Percentiles rank a stretch among this genome's conserved stretches.
Evolutionary conservation across 2,329 filamentous ascomycete genomes (phyloP).

Genomic region (Phoma sp.): DNA sequence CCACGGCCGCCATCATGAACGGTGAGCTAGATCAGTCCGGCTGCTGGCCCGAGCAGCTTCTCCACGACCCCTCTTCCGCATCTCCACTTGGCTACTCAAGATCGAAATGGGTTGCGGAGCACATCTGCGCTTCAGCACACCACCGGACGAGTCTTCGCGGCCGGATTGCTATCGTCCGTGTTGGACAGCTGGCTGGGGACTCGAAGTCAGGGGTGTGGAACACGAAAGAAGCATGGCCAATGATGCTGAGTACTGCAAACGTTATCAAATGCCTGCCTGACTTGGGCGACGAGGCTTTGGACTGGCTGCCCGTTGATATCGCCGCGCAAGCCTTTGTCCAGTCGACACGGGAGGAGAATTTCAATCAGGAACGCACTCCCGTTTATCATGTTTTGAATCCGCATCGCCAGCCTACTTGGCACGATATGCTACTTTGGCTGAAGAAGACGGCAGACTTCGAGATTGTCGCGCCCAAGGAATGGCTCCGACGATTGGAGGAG

Average conservation of each 20-base stretch:
- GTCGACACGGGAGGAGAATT: constrained; percentile 37
- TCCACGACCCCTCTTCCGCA: constrained; percentile 53
- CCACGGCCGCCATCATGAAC: constrained; percentile 56
- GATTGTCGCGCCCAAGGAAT: constrained; percentile 51
- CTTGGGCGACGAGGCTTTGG: constrained; percentile 35
- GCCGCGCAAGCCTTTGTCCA: constrained; percentile 58
- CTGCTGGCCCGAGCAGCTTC: constrained; percentile 52
- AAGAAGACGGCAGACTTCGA: constrained; percentile 49
- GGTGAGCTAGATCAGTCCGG: constrained; percentile 19
- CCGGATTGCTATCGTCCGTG: constrained; percentile 43
- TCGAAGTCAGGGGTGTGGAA: constrained; percentile 39
- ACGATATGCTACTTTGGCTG: constrained; percentile 57
- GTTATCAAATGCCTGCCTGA: constrained; percentile 42
- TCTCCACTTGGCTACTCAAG: constrained; percentile 62
- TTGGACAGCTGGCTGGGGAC: constrained; percentile 53
- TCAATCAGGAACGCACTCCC: constrained; percentile 15
- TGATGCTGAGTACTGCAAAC: constrained; percentile 44
- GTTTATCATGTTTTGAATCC: constrained; percentile 62
- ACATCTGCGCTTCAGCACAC: constrained; percentile 56
- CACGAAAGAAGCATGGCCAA: constrained; percentile 46
- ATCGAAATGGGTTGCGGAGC: constrained; percentile 65
- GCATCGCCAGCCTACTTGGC: constrained; percentile 54
- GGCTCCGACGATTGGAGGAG: constrained; percentile 52
- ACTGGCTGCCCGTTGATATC: constrained; percentile 46
- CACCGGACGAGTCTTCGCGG: constrained; percentile 37